These are phyloP conservation scores for Leccinum barrowsii DNA, from an alignment of 768 basidiomycete species.

Conservation along the genomic window DNA sequence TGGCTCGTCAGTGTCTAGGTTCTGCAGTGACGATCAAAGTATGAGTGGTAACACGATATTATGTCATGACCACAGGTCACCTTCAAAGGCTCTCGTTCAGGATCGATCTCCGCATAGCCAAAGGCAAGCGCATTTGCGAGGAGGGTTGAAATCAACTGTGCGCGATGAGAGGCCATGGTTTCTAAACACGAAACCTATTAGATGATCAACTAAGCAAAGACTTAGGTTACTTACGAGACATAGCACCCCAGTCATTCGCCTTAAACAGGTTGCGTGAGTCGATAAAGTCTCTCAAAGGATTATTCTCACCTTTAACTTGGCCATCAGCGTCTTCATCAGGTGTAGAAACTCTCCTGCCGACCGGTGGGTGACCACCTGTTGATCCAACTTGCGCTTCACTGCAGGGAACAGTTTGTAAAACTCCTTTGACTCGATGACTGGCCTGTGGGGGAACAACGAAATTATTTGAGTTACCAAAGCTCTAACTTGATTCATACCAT, in stretches of 20 bases:
- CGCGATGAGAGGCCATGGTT: constrained; percentile 48
- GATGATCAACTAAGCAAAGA: not conserved
- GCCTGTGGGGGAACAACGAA: constrained; percentile 22
- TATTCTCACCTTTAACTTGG: constrained; percentile 54
- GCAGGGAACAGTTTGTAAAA: constrained; percentile 55
- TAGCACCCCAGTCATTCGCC: constrained; percentile 64
- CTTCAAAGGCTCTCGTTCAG: constrained; percentile 48
- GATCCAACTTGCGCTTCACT: constrained; percentile 46
- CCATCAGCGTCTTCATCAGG: constrained; percentile 61
- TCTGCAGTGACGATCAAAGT: constrained; percentile 30
- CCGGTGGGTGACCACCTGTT: constrained; percentile 45
- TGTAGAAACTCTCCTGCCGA: constrained; percentile 54
- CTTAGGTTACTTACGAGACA: constrained; percentile 44
- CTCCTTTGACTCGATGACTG: constrained; percentile 58
- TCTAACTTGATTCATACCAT: constrained; percentile 34
- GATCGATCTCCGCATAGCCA: constrained; percentile 44
- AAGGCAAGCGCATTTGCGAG: constrained; percentile 47
- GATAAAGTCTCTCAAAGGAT: not conserved
- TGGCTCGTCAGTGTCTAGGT: constrained; percentile 46
- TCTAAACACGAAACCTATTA: constrained; percentile 29
- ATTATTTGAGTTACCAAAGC: not conserved
- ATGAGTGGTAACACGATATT: not conserved
- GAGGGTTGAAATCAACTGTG: constrained; percentile 37
- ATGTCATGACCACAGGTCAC: constrained; percentile 22
- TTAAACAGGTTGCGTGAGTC: constrained; percentile 14